phyloP scores from a whole-genome alignment of 1,284 basidiomycete genomes.

The Puccinia brachypodii region DNA sequence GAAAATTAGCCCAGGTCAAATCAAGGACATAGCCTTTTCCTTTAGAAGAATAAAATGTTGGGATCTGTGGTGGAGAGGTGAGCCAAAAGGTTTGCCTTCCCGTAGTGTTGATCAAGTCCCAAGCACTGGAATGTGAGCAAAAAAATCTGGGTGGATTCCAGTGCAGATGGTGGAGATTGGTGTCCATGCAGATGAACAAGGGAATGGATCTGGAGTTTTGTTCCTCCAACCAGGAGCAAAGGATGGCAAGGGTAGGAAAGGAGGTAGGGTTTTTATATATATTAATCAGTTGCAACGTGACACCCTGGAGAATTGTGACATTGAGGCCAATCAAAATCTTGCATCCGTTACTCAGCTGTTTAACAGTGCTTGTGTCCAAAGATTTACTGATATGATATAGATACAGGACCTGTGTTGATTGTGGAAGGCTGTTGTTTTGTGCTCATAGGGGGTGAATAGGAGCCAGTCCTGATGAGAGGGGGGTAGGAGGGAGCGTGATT shows the following conservation, averaged over 20 bases:
- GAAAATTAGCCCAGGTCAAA: not conserved
- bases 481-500: too few species aligned
- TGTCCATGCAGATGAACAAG: not conserved
- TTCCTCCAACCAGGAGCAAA: not conserved
- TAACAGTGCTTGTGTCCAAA: too few species aligned
- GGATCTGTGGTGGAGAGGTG: not conserved
- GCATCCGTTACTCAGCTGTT: too few species aligned
- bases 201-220: not conserved
- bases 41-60: not conserved
- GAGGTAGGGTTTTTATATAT: not conserved
- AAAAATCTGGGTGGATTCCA: not conserved
- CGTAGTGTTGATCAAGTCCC: not conserved
- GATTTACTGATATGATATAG: too few species aligned
- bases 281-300: not conserved
- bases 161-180: not conserved
- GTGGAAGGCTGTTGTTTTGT: too few species aligned
- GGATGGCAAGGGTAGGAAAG: not conserved
- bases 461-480: too few species aligned
- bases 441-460: too few species aligned
- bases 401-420: too few species aligned
- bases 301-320: not conserved
- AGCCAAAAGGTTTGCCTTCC: not conserved
- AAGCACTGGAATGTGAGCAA: not conserved
- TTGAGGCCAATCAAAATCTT: too few species aligned
- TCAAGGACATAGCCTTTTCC: not conserved